Evolutionary conservation across 169 alveolate species (phyloP).

Genomic region (Plasmodium ovale): DNA sequence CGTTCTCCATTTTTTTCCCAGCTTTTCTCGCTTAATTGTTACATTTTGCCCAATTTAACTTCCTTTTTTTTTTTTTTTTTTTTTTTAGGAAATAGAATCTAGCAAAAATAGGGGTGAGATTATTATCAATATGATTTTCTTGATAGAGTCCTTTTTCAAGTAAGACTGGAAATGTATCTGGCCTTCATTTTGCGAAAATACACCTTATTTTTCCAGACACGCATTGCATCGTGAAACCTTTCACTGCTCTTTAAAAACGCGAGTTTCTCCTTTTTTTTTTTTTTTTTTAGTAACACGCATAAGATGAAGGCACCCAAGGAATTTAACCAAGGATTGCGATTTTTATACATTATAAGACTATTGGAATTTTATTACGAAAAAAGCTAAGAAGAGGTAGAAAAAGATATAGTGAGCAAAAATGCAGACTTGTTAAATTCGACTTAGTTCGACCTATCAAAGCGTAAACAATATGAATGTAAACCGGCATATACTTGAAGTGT

Average conservation of each 20-base stretch:
- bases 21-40: neutral
- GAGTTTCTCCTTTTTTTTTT: neutral
- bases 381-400: too few relatives aligned
- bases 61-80: neutral
- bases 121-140: slow-evolving; percentile 37
- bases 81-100: slow-evolving; percentile 43
- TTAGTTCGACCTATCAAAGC: too few relatives aligned
- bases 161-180: neutral
- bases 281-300: slow-evolving; percentile 34
- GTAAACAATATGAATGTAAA: too few relatives aligned
- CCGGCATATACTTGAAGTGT: too few relatives aligned
- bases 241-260: neutral
- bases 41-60: too few relatives aligned
- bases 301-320: slow-evolving; percentile 52
- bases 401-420: too few relatives aligned
- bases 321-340: slow-evolving; percentile 51
- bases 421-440: too few relatives aligned
- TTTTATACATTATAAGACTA: slow-evolving; percentile 51
- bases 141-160: slow-evolving; percentile 64
- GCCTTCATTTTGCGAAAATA: neutral
- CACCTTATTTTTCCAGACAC: neutral
- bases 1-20: neutral
- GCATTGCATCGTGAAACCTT: neutral
- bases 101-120: slow-evolving; percentile 20
- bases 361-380: slow-evolving; percentile 49